Conservation (phyloP, 345 rosid species). For the Limnanthes douglasii region DNA sequence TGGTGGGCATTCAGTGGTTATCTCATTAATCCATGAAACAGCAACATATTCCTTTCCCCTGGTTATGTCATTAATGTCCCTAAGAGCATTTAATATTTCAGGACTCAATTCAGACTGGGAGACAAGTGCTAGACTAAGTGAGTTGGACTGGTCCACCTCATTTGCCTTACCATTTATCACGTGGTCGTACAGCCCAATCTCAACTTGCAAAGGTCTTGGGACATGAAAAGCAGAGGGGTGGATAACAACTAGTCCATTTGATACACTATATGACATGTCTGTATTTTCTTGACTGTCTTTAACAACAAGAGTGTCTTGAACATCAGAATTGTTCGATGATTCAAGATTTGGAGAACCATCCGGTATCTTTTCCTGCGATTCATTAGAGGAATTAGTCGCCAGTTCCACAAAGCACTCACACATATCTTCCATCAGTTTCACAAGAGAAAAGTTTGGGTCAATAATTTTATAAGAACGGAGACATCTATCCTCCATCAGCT, state of each 20-base stretch:
- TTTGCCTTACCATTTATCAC: constrained; percentile 5
- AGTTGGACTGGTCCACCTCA: too few relatives aligned
- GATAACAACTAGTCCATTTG: too few relatives aligned
- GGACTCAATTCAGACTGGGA: too few relatives aligned
- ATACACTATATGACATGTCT: too few relatives aligned
- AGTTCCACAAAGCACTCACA: constrained; percentile 65
- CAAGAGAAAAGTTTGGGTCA: constrained; percentile 61
- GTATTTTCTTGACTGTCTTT: too few relatives aligned
- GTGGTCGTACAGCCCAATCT: too few relatives aligned
- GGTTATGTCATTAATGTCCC: constrained; percentile 34
- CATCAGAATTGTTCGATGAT: constrained; percentile 30
- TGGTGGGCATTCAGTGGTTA: constrained; percentile 38
- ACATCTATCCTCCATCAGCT: constrained; percentile 62
- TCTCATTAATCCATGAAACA: constrained; percentile 70
- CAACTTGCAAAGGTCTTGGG: too few relatives aligned
- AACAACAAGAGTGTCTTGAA: constrained; percentile 9
- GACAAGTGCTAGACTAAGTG: constrained; percentile 18
- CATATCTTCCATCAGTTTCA: constrained; percentile 58
- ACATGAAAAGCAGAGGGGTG: too few relatives aligned
- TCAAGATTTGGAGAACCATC: constrained; percentile 25
- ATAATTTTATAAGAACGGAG: constrained; percentile 58
- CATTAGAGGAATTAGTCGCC: constrained; percentile 38
- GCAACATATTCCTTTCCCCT: constrained; percentile 55
- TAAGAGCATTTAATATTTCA: constrained; percentile 34
- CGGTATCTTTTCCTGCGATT: constrained; percentile 34